Evolutionary conservation across 2,329 filamentous ascomycete species (phyloP).

Genomic region (Neopestalotiopsis rosae): DNA sequence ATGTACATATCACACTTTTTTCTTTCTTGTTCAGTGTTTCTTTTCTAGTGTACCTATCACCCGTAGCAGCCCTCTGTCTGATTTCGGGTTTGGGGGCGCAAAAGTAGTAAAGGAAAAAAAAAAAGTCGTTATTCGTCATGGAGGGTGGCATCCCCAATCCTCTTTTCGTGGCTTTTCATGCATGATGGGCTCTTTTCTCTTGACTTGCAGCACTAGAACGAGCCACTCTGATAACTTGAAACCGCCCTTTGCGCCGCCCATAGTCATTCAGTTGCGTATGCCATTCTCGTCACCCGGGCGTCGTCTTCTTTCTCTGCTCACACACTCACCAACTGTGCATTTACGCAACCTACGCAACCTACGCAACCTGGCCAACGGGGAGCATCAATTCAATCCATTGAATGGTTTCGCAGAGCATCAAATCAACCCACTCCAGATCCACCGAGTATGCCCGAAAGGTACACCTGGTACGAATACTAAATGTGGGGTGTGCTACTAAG

Average conservation of each 20-base stretch:
- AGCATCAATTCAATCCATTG: background rate
- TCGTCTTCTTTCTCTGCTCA: background rate
- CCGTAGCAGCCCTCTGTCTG: background rate
- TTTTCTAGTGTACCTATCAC: too few species aligned
- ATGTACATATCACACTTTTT: too few species aligned
- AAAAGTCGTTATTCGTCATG: background rate
- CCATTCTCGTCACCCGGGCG: slow-evolving; percentile 17
- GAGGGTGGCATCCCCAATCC: background rate
- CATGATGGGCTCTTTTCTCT: background rate
- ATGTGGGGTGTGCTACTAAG: background rate
- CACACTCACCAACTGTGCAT: background rate
- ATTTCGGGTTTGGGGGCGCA: background rate
- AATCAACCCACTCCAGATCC: background rate
- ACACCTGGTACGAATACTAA: slow-evolving; percentile 3
- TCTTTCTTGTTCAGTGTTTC: too few species aligned
- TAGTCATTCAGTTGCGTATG: slow-evolving; percentile 14
- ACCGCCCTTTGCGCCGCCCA: slow-evolving; percentile 13
- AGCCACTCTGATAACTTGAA: slow-evolving; percentile 12
- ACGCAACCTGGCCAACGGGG: background rate
- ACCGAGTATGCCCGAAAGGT: background rate
- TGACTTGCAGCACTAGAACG: background rate
- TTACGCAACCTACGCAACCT: background rate
- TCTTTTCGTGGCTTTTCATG: background rate
- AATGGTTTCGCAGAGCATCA: background rate
- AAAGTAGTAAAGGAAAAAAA: background rate